Base-by-base conservation (phyloP, 768 basidiomycete species). In the Tylopilus plumbeoviolaceoides region DNA sequence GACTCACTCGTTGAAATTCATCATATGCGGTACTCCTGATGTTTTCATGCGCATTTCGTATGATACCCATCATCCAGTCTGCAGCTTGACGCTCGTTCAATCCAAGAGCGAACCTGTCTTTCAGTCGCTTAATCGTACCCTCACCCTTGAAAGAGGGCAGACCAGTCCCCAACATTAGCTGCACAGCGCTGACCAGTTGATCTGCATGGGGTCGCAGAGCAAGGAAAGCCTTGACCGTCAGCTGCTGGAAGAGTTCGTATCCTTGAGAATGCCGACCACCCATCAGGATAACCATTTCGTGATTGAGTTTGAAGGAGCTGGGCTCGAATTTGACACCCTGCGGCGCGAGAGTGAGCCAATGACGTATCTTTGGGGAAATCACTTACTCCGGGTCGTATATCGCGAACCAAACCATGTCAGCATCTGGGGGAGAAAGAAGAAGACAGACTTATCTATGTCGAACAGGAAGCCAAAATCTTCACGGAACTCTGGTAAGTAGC, bases 311-410 rank as follows among this genome's bases (percentile, higher is more conserved):
- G 84, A 99, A 99, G 11, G 93, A 95, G 66, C 78, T 89, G 0
- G 97, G 95, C 65, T 99, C 97, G 66, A 99, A 99, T 78, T 98
- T 99, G 71, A 99, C 89, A 54, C 97, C 93, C 93, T 93, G 60
- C 43, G 36, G 50, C 17, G 57, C 38, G 18, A 40, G 39, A 42
- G n/a, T 59, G 38, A 62, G 48, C 11, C 57, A 23, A 52, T 25
- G 18, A 7, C 4, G 25, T 42, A 5, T 50, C 38, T 17, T 28
- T 12, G 53, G 36, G 23, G 41, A 18, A 14, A 35, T 35, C 14
- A 68, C 81, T 70, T 62, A 83, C 83, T 69, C 85, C 85, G 6
- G 85, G 84, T 51, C 83, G 79, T 82, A 63, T 42, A 56, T 45
- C 45, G 8, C 50, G 42, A 53, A 65, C 42, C 40, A 39, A 46